phyloP scores from a whole-genome alignment of 2,329 filamentous ascomycete species.

The Fusarium sp. region DNA sequence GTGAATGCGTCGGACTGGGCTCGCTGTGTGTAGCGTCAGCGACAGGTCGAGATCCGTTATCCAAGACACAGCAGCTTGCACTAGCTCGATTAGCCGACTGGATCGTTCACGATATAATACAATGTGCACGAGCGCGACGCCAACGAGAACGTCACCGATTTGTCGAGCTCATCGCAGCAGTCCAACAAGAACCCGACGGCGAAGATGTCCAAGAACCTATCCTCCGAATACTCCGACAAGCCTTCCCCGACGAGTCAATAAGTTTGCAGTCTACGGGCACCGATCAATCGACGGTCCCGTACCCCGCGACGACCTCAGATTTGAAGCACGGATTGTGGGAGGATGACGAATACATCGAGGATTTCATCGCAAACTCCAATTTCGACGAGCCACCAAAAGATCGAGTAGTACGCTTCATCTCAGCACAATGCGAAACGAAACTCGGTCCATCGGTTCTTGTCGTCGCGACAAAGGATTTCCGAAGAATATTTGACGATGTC shows the following conservation, averaged over 20 bases:
- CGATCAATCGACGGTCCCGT: constrained; percentile 39
- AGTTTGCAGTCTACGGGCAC: constrained; percentile 41
- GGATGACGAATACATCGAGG: constrained; percentile 51
- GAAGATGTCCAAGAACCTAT: constrained; percentile 34
- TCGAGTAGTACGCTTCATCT: constrained; percentile 49
- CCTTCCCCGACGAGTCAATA: constrained; percentile 48
- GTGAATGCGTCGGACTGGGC: constrained; percentile 52
- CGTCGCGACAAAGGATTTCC: constrained; percentile 53
- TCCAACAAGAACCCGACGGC: constrained; percentile 37
- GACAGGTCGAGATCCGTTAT: constrained; percentile 45
- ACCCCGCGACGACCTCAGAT: constrained; percentile 39
- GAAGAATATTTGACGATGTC: constrained; percentile 56
- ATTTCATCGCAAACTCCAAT: constrained; percentile 49
- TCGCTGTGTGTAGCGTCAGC: constrained; percentile 55
- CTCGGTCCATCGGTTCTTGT: constrained; percentile 47
- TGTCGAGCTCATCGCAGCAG: constrained; percentile 45
- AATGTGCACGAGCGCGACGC: constrained; percentile 48
- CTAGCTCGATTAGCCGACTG: constrained; percentile 44
- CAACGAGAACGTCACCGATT: constrained; percentile 52
- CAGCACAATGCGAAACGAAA: constrained; percentile 47
- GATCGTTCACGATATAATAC: constrained; percentile 53
- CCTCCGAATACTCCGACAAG: constrained; percentile 41
- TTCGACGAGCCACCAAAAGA: constrained; percentile 42
- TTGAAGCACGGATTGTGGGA: constrained; percentile 55
- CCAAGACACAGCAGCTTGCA: constrained; percentile 40